phyloP scores from a whole-genome alignment of 2,329 filamentous ascomycete genomes.

The Cladorrhinum sp. region DNA sequence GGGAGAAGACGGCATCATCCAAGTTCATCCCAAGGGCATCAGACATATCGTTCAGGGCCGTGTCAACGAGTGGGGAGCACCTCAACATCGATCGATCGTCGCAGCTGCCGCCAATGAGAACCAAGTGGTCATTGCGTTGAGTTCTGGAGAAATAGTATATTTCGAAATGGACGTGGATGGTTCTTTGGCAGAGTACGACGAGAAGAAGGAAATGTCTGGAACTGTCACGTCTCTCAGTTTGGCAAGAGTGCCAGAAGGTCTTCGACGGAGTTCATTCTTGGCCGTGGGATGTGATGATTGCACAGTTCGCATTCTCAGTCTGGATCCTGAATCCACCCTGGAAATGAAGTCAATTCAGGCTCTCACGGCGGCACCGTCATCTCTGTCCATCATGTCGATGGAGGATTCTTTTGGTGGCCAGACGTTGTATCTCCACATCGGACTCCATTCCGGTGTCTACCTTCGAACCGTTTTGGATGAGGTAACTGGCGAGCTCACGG shows the following conservation, averaged over 20 bases:
- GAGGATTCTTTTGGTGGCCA: slow-evolving; percentile 86
- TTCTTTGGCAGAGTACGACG: slow-evolving; percentile 87
- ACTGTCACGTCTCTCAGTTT: slow-evolving; percentile 94
- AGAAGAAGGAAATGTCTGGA: slow-evolving; percentile 91
- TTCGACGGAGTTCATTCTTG: slow-evolving; percentile 83
- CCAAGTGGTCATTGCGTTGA: slow-evolving; percentile 90
- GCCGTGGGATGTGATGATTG: slow-evolving; percentile 97
- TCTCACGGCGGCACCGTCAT: slow-evolving; percentile 82
- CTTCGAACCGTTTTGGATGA: slow-evolving; percentile 93
- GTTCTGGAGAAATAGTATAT: slow-evolving; percentile 94
- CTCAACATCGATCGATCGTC: slow-evolving; percentile 91
- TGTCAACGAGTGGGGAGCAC: slow-evolving; percentile 90
- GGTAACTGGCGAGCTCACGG: slow-evolving; percentile 89
- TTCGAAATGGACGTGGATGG: slow-evolving; percentile 96
- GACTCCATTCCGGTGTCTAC: slow-evolving; percentile 92
- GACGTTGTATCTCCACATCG: slow-evolving; percentile 92
- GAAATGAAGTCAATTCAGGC: slow-evolving; percentile 95
- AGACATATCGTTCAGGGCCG: slow-evolving; percentile 77
- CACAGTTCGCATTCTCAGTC: slow-evolving; percentile 86
- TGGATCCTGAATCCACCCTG: slow-evolving; percentile 85
- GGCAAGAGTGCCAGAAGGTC: slow-evolving; percentile 86
- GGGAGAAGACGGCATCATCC: slow-evolving; percentile 86
- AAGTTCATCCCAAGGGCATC: slow-evolving; percentile 95
- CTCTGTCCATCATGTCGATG: slow-evolving; percentile 91
- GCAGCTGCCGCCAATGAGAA: slow-evolving; percentile 89